A percentile compares a stretch with the other conserved stretches of the same genome.
These are phyloP conservation scores for Raffaelea deltoideospora DNA, from an alignment of 2,329 filamentous ascomycete species.

Conservation along the genomic window DNA sequence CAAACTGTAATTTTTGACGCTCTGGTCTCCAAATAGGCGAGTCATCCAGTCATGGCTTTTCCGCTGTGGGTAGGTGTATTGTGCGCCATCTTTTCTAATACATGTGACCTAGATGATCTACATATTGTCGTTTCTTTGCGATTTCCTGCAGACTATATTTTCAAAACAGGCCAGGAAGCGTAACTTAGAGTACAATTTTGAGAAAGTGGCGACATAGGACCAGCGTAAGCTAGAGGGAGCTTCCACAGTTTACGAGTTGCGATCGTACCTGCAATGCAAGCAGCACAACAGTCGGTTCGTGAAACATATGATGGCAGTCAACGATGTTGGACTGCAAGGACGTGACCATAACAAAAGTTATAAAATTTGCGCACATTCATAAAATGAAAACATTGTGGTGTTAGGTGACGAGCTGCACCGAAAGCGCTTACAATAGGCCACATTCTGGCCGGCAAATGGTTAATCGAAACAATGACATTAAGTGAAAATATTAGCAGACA, in stretches of 20 bases:
- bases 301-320: slow-evolving; percentile 58
- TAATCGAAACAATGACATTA: slow-evolving; percentile 23
- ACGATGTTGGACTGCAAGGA: slow-evolving; percentile 72
- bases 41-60: slow-evolving; percentile 88
- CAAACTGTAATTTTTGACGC: too few relatives aligned
- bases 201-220: slow-evolving; percentile 44
- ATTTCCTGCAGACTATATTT: too few relatives aligned
- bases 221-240: slow-evolving; percentile 69
- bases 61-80: slow-evolving; percentile 79
- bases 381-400: too few relatives aligned
- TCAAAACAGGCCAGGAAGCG: slow-evolving; percentile 71
- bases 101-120: too few relatives aligned
- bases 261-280: slow-evolving; percentile 81
- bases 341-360: slow-evolving; percentile 61
- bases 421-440: too few relatives aligned
- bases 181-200: slow-evolving; percentile 74
- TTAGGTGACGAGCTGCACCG: too few relatives aligned
- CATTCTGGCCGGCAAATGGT: slow-evolving; percentile 84
- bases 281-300: slow-evolving; percentile 64
- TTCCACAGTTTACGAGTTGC: slow-evolving; percentile 81
- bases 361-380: too few relatives aligned
- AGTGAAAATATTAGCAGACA: background rate
- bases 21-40: too few relatives aligned
- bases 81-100: slow-evolving; percentile 71
- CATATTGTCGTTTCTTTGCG: too few relatives aligned